These are phyloP conservation scores for Coffea eugenioides DNA, from an alignment of 257 asterid species.

Conservation along the genomic window DNA sequence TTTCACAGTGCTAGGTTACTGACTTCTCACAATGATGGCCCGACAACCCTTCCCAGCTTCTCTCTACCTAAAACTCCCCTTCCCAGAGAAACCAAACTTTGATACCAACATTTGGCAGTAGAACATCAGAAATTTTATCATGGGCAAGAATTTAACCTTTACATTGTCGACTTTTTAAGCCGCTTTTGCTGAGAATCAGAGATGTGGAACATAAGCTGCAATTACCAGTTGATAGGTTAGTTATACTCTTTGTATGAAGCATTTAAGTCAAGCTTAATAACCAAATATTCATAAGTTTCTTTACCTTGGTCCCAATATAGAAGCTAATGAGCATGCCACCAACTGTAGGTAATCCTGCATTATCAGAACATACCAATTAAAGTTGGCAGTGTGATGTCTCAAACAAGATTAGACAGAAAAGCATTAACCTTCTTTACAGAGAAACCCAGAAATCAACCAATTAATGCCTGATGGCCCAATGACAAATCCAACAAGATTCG, in stretches of 20 bases:
- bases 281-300: slow-evolving; percentile 5
- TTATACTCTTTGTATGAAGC: slow-evolving; percentile 19
- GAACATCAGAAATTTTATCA: not conserved
- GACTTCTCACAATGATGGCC: not conserved
- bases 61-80: not conserved
- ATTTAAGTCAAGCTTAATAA: slow-evolving; percentile 10
- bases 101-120: not conserved
- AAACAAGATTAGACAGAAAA: slow-evolving; percentile 10
- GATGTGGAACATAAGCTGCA: slow-evolving; percentile 93
- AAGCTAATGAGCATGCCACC: slow-evolving; percentile 71
- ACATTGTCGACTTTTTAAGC: slow-evolving; percentile 38
- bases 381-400: slow-evolving; percentile 8
- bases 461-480: slow-evolving; percentile 92
- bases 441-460: slow-evolving; percentile 80
- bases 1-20: not conserved
- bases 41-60: not conserved
- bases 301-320: slow-evolving; percentile 92
- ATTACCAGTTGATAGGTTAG: slow-evolving; percentile 15
- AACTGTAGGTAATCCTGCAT: slow-evolving; percentile 69
- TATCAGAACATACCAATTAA: slow-evolving; percentile 17
- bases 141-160: slow-evolving; percentile 16
- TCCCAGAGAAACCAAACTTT: not conserved
- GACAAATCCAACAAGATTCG: slow-evolving; percentile 94
- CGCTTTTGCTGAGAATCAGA: slow-evolving; percentile 67
- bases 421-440: slow-evolving; percentile 57